Evolutionary conservation across 148 eudicot species (phyloP).

Genomic region (Chenopodium formosanum): DNA sequence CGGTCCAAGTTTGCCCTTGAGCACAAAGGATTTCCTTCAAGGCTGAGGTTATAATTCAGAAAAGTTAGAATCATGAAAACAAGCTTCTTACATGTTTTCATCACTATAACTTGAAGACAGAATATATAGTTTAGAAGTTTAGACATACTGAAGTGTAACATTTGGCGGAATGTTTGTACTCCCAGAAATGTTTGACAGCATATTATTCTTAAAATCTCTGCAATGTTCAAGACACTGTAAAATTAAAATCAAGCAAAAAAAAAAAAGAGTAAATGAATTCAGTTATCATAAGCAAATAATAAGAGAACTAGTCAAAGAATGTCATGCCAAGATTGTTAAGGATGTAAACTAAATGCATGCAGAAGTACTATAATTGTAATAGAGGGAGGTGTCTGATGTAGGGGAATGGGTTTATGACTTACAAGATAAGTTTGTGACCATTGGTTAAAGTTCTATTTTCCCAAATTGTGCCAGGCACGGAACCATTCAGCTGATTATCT

Average conservation of each 20-base stretch:
- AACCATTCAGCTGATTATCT: conserved; percentile 54
- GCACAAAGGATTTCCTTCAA: conserved; percentile 32
- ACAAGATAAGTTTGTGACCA: conserved; percentile 45
- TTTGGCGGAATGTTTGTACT: conserved; percentile 42
- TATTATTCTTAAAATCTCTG: conserved; percentile 69
- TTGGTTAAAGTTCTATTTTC: conserved; percentile 39
- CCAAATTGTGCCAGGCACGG: conserved; percentile 62
- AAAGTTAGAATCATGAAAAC: conserved; percentile 6
- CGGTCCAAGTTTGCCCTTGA: conserved; percentile 17
- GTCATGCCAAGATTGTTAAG: background rate
- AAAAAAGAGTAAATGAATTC: background rate
- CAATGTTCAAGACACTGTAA: conserved; percentile 19
- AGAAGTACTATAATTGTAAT: background rate
- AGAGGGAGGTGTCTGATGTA: background rate
- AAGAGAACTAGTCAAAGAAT: background rate
- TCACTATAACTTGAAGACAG: background rate
- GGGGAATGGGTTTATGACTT: conserved; percentile 28
- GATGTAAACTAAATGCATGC: too few species aligned
- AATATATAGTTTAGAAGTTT: background rate
- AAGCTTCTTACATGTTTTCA: background rate
- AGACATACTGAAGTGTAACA: conserved; percentile 46
- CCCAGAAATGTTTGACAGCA: conserved; percentile 50
- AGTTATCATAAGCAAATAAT: background rate
- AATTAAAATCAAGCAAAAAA: background rate
- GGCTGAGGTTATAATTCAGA: conserved; percentile 17